Conservation (phyloP, 2,329 filamentous ascomycete genomes). For the Biscogniauxia mediterranea region DNA sequence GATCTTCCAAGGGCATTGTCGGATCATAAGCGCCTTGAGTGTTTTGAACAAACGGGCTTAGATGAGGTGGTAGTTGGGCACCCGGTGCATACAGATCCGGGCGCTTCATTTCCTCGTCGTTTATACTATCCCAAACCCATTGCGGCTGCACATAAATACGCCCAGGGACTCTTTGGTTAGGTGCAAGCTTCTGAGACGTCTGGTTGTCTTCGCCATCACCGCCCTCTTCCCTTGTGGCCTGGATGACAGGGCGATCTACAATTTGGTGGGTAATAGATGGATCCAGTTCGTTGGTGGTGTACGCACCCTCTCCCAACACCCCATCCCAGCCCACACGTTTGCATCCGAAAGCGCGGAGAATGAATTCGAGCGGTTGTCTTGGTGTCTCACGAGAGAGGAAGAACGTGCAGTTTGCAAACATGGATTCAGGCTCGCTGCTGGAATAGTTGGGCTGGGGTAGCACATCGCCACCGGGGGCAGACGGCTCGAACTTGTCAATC, state of each 20-base stretch:
- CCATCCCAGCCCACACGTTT: slow-evolving; percentile 94
- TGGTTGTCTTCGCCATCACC: slow-evolving; percentile 58
- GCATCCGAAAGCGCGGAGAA: slow-evolving; percentile 91
- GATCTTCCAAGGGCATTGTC: slow-evolving; percentile 77
- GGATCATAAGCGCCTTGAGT: slow-evolving; percentile 90
- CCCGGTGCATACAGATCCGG: slow-evolving; percentile 89
- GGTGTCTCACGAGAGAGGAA: slow-evolving; percentile 94
- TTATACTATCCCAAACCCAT: slow-evolving; percentile 98
- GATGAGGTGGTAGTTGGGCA: slow-evolving; percentile 83
- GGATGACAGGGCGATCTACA: slow-evolving; percentile 81
- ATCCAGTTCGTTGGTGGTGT: slow-evolving; percentile 85
- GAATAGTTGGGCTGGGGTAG: slow-evolving; percentile 74
- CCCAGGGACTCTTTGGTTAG: slow-evolving; percentile 79
- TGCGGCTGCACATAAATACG: slow-evolving; percentile 93
- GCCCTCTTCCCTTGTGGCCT: slow-evolving; percentile 51
- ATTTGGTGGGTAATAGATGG: slow-evolving; percentile 93
- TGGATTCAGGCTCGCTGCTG: slow-evolving; percentile 64
- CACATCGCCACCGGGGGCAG: slow-evolving; percentile 79
- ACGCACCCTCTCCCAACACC: slow-evolving; percentile 86
- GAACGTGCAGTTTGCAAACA: slow-evolving; percentile 88
- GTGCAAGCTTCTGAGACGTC: slow-evolving; percentile 56
- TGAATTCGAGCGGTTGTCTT: slow-evolving; percentile 84
- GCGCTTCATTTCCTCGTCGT: slow-evolving; percentile 83
- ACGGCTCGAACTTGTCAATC: slow-evolving; percentile 90
- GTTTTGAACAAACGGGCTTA: slow-evolving; percentile 92